Conservation (phyloP, 768 basidiomycete genomes). For the Pleurotus cornucopiae region DNA sequence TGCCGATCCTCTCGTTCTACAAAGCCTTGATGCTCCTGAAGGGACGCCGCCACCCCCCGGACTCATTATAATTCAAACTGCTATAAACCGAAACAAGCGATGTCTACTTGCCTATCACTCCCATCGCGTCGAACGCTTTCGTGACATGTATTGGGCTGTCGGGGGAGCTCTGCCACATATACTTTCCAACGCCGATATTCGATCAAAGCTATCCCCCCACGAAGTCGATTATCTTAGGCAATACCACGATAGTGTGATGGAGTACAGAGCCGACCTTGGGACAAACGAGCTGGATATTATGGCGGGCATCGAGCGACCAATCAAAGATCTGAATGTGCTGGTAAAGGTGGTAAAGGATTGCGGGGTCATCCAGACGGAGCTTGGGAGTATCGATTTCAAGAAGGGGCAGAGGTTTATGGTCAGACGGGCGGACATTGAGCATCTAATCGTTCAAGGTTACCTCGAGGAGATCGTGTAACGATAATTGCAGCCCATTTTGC, state of each 20-base stretch:
- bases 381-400: constrained; percentile 86
- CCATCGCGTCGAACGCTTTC: constrained; percentile 79
- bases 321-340: constrained; percentile 84
- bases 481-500: too few species aligned
- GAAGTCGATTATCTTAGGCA: constrained; percentile 82
- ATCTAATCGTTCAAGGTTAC: constrained; percentile 90
- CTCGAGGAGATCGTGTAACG: constrained; percentile 69
- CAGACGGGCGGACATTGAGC: constrained; percentile 84
- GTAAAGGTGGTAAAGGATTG: constrained; percentile 87
- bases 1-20: constrained; percentile 31
- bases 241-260: constrained; percentile 78
- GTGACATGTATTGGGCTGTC: constrained; percentile 85
- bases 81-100: constrained; percentile 91
- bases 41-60: constrained; percentile 50
- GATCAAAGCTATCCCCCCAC: constrained; percentile 72
- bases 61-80: constrained; percentile 83
- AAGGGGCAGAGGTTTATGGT: constrained; percentile 91
- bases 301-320: constrained; percentile 76
- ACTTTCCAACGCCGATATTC: constrained; percentile 59
- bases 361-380: constrained; percentile 88
- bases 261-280: constrained; percentile 73
- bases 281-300: constrained; percentile 86
- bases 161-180: constrained; percentile 86
- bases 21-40: constrained; percentile 19
- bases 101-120: constrained; percentile 91